Evolutionary conservation across 2,329 filamentous ascomycete species (phyloP).

Genomic region (Ophiostoma piceae): DNA sequence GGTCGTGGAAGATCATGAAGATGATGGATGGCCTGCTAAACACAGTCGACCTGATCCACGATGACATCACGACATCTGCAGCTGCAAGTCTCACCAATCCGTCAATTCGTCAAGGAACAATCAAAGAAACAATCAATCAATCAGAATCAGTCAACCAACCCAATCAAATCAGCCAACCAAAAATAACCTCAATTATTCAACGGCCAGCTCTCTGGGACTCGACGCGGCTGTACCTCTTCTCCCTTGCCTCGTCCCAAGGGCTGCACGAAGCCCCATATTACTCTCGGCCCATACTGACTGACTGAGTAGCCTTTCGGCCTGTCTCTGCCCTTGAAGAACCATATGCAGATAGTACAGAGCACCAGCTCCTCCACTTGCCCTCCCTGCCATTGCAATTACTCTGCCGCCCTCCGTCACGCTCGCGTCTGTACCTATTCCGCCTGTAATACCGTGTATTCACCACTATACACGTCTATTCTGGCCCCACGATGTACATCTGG

Average conservation of each 20-base stretch:
- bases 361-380: neutral
- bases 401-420: conserved; percentile 19
- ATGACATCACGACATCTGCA: conserved; percentile 10
- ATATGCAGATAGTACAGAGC: neutral
- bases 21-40: neutral
- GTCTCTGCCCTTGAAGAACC: conserved; percentile 17
- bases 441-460: neutral
- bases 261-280: neutral
- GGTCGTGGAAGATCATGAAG: neutral
- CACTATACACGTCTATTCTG: neutral
- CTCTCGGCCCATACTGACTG: neutral
- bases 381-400: conserved; percentile 19
- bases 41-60: neutral
- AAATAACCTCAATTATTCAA: neutral
- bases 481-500: neutral
- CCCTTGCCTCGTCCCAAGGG: conserved; percentile 12
- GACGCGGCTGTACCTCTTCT: conserved; percentile 13
- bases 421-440: conserved; percentile 9
- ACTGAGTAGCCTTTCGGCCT: neutral
- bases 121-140: neutral
- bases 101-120: neutral
- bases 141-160: neutral
- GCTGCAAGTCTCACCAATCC: neutral
- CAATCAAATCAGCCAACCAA: neutral
- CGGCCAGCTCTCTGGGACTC: neutral